Conservation (phyloP, 371 early-diverging fungal species). For the Mortierella sp. region DNA sequence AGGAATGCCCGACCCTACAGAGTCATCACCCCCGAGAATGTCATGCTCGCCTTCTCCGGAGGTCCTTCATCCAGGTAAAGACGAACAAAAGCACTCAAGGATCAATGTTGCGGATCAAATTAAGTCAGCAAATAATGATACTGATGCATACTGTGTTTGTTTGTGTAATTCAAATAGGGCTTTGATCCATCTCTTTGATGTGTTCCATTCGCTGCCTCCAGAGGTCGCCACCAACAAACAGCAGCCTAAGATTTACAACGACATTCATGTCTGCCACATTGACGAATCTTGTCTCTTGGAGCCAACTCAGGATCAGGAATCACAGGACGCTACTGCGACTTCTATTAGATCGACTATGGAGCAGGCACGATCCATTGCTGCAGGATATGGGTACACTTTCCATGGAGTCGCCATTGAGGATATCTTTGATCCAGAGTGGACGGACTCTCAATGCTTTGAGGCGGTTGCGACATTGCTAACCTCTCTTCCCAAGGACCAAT, state of each 20-base stretch:
- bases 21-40: slow-evolving; percentile 59
- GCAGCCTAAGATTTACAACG: slow-evolving; percentile 55
- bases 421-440: slow-evolving; percentile 54
- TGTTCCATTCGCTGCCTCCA: slow-evolving; percentile 46
- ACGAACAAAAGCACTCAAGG: neutral
- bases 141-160: too few relatives aligned
- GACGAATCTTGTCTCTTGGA: slow-evolving; percentile 49
- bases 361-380: slow-evolving; percentile 38
- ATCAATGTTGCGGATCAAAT: neutral
- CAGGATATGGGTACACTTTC: slow-evolving; percentile 39
- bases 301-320: slow-evolving; percentile 18
- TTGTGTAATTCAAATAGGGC: slow-evolving; percentile 18
- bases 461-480: slow-evolving; percentile 36
- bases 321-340: slow-evolving; percentile 19
- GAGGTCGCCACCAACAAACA: slow-evolving; percentile 47
- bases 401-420: slow-evolving; percentile 57
- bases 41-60: slow-evolving; percentile 90
- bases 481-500: slow-evolving; percentile 46
- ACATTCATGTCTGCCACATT: slow-evolving; percentile 52
- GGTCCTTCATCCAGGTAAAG: slow-evolving; percentile 85
- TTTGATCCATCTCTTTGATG: slow-evolving; percentile 51
- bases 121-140: neutral
- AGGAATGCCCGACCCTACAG: slow-evolving; percentile 62
- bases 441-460: slow-evolving; percentile 52
- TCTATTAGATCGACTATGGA: slow-evolving; percentile 35